These are phyloP conservation scores for Fusarium verrucosum DNA, from an alignment of 2,329 filamentous ascomycete genomes.

Conservation along the genomic window DNA sequence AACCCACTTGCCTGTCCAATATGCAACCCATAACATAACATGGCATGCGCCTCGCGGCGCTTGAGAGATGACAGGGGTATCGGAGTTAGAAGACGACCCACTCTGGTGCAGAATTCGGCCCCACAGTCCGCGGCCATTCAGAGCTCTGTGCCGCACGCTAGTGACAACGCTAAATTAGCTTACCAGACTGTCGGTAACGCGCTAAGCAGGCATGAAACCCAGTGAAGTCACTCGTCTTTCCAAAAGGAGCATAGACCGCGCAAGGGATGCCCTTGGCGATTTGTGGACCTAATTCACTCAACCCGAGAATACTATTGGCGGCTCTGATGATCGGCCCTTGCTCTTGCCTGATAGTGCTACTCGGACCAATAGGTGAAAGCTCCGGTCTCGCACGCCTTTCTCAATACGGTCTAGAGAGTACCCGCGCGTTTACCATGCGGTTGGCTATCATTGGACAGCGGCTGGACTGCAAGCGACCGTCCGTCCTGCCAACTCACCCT, in stretches of 20 bases:
- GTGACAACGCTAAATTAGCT: conserved; percentile 39
- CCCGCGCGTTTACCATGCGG: conserved; percentile 47
- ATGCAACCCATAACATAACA: conserved; percentile 38
- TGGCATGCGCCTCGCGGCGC: conserved; percentile 32
- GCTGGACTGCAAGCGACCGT: conserved; percentile 45
- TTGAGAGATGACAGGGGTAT: conserved; percentile 37
- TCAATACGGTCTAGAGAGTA: conserved; percentile 26
- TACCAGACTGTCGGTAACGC: conserved; percentile 51
- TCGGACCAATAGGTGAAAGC: conserved; percentile 43
- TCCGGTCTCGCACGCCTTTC: conserved; percentile 36
- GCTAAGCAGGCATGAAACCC: conserved; percentile 42
- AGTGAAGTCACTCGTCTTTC: conserved; percentile 18
- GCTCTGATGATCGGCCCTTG: conserved; percentile 6
- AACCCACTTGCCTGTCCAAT: conserved; percentile 26
- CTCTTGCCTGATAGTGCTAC: not conserved
- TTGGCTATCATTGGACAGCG: conserved; percentile 46
- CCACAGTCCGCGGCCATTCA: conserved; percentile 45
- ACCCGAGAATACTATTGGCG: conserved; percentile 32
- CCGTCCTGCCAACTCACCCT: conserved; percentile 45
- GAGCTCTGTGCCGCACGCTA: conserved; percentile 31
- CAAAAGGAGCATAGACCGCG: conserved; percentile 6
- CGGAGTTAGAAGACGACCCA: conserved; percentile 20
- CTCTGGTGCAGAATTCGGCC: conserved; percentile 29
- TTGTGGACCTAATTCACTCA: not conserved
- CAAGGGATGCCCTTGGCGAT: conserved; percentile 19